These are phyloP conservation scores for Vicia sativa DNA, from an alignment of 306 rosid genomes.

Conservation along the genomic window DNA sequence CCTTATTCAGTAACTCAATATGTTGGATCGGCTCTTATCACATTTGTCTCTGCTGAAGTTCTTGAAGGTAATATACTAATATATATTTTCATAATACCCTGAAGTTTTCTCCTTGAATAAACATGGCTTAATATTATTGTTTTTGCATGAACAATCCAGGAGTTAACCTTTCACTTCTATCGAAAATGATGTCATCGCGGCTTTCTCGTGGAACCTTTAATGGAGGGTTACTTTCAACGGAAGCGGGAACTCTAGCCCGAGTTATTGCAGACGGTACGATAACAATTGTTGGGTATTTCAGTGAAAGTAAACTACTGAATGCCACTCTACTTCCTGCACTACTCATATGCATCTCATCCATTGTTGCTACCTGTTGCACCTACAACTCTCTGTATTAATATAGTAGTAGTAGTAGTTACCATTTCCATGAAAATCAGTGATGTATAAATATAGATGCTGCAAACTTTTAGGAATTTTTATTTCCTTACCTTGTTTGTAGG, in stretches of 20 bases:
- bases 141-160: conserved; percentile 53
- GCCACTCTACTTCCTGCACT: conserved; percentile 73
- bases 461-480: not conserved
- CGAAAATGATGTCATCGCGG: conserved; percentile 82
- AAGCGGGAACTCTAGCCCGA: conserved; percentile 91
- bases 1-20: conserved; percentile 76
- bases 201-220: conserved; percentile 82
- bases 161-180: conserved; percentile 81
- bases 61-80: conserved; percentile 69
- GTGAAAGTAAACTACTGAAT: conserved; percentile 65
- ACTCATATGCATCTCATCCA: conserved; percentile 66
- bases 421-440: conserved; percentile 13
- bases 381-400: conserved; percentile 83
- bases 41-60: conserved; percentile 84
- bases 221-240: conserved; percentile 83
- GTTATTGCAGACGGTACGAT: conserved; percentile 87
- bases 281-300: conserved; percentile 69
- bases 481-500: too few relatives aligned
- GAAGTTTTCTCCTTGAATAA: conserved; percentile 2
- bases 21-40: conserved; percentile 82
- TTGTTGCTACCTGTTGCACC: conserved; percentile 70
- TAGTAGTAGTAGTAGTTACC: not conserved
- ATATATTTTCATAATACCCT: not conserved
- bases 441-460: conserved; percentile 27
- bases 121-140: conserved; percentile 10